Conservation (phyloP, 352 stramenopile genomes). For the Pythium vanterpoolii region DNA sequence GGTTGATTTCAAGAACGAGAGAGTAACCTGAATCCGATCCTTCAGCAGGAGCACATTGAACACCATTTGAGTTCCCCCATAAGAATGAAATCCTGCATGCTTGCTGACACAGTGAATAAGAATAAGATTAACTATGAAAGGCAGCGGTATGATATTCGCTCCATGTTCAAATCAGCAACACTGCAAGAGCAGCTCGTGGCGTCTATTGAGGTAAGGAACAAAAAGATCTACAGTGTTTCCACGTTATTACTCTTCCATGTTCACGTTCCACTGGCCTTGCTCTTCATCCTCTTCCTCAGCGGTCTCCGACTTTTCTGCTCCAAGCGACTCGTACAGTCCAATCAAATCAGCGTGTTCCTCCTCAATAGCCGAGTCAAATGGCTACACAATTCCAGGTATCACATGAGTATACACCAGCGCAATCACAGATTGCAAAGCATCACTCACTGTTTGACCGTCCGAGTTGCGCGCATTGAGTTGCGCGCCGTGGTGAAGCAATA, state of each 20-base stretch:
- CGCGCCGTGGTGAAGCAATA: conserved; percentile 30
- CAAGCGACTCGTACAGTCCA: conserved; percentile 25
- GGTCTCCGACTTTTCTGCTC: conserved; percentile 29
- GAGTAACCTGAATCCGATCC: neutral
- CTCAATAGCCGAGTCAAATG: conserved; percentile 32
- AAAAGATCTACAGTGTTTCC: neutral
- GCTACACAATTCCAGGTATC: conserved; percentile 11
- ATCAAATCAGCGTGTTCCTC: conserved; percentile 32
- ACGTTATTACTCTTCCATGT: conserved; percentile 22
- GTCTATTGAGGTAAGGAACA: neutral
- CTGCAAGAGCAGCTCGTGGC: neutral
- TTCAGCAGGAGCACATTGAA: no score
- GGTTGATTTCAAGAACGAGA: neutral
- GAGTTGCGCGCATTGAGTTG: conserved; percentile 35
- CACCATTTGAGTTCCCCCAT: no score
- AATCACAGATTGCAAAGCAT: neutral
- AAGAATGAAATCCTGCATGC: no score
- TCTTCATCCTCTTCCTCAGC: conserved; percentile 9
- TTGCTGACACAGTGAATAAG: no score
- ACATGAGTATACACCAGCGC: neutral
- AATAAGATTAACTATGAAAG: no score
- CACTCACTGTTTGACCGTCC: conserved; percentile 28
- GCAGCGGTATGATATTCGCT: no score
- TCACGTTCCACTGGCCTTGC: conserved; percentile 19
- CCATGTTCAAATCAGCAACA: neutral